Percentiles rank a stretch among this genome's conserved stretches.
Evolutionary conservation across 805 yeast species (phyloP).

Genomic region (Saturnispora serradocipensis): DNA sequence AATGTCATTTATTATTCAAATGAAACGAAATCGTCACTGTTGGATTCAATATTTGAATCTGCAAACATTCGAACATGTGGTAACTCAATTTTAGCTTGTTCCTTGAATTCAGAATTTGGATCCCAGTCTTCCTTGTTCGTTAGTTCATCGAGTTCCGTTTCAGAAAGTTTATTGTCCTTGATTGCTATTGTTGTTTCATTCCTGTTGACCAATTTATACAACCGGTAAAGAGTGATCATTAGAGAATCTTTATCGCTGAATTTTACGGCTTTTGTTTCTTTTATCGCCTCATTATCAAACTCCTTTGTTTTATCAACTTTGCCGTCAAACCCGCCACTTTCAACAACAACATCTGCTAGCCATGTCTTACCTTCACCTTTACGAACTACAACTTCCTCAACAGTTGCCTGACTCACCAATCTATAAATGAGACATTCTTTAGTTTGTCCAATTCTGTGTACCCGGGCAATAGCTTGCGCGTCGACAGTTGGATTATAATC

Average conservation of each 20-base stretch:
- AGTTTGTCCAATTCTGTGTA: conserved; percentile 85
- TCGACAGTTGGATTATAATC: conserved; percentile 99
- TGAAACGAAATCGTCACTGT: not conserved
- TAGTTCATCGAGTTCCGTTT: conserved; percentile 40
- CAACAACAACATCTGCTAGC: conserved; percentile 67
- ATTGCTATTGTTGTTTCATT: conserved; percentile 20
- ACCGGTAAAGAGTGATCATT: conserved; percentile 5
- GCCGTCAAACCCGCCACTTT: conserved; percentile 48
- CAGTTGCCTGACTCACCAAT: conserved; percentile 64
- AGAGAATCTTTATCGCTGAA: conserved; percentile 3
- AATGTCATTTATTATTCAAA: not conserved
- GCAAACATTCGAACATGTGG: conserved; percentile 8
- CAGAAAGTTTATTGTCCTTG: conserved; percentile 24
- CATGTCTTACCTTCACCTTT: conserved; percentile 74
- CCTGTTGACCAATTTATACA: conserved; percentile 7
- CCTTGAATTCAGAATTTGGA: not conserved
- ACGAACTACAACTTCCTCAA: conserved; percentile 74
- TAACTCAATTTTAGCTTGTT: not conserved
- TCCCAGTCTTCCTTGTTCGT: conserved; percentile 4
- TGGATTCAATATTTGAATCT: conserved; percentile 1
- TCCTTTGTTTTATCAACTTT: not conserved
- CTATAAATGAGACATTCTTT: conserved; percentile 78
- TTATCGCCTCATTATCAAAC: conserved; percentile 3
- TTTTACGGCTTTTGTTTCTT: not conserved
- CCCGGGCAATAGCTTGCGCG: conserved; percentile 92